These are phyloP conservation scores for Aurifilum marmelostoma DNA, from an alignment of 2,329 filamentous ascomycete genomes.

Conservation along the genomic window DNA sequence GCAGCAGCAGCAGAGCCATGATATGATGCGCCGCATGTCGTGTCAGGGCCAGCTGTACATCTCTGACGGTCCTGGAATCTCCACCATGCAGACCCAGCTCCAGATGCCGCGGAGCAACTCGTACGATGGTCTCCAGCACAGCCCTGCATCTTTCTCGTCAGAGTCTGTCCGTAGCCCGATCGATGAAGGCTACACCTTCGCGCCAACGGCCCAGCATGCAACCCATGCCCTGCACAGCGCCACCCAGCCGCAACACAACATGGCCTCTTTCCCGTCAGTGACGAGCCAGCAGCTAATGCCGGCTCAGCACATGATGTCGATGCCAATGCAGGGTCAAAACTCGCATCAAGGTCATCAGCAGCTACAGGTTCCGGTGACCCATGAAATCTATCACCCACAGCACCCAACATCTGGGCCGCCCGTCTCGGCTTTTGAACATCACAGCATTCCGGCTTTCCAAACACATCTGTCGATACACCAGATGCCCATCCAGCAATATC, in stretches of 20 bases:
- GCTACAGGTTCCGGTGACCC: constrained; percentile 10
- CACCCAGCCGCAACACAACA: constrained; percentile 47
- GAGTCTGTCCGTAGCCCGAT: constrained; percentile 57
- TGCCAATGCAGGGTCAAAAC: constrained; percentile 14
- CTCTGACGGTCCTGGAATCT: constrained; percentile 63
- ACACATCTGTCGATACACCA: constrained; percentile 1
- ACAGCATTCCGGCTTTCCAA: constrained; percentile 6
- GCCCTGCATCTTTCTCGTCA: constrained; percentile 61
- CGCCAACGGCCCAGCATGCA: constrained; percentile 54
- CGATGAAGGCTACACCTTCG: constrained; percentile 56
- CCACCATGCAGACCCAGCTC: constrained; percentile 59
- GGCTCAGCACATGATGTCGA: constrained; percentile 18
- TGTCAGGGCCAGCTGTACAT: constrained; percentile 53
- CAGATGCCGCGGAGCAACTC: constrained; percentile 42
- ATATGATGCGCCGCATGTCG: constrained; percentile 50
- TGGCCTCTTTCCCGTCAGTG: constrained; percentile 37
- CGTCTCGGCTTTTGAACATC: constrained; percentile 8
- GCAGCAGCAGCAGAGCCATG: constrained; percentile 9
- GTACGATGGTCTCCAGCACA: constrained; percentile 59
- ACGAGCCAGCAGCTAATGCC: constrained; percentile 21
- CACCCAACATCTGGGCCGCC: constrained; percentile 17
- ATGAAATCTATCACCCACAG: constrained; percentile 22
- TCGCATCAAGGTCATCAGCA: constrained; percentile 20
- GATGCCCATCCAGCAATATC: constrained; percentile 14
- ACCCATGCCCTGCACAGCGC: constrained; percentile 53